phyloP scores from a whole-genome alignment of 441 rosid species.

The Eruca vesicaria region DNA sequence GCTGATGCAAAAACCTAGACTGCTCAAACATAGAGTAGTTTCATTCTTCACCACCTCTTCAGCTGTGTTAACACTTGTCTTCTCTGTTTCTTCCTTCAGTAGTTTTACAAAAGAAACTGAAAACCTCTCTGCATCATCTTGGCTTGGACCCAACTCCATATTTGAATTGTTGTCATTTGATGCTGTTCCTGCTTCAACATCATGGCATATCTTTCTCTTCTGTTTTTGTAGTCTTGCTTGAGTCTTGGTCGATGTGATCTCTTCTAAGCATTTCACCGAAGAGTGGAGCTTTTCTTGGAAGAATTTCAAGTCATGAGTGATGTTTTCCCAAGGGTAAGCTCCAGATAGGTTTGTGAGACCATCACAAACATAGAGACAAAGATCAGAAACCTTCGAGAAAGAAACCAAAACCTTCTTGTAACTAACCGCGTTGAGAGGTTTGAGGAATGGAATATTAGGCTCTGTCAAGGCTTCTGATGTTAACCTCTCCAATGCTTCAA shows the following conservation, averaged over 20 bases:
- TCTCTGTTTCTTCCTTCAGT: conserved; percentile 31
- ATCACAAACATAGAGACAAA: conserved; percentile 40
- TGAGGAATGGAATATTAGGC: conserved; percentile 62
- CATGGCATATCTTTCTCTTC: conserved; percentile 40
- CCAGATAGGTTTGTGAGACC: conserved; percentile 38
- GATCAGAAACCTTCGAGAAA: conserved; percentile 44
- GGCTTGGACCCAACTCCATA: conserved; percentile 29
- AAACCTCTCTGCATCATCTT: conserved; percentile 38
- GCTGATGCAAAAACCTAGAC: conserved; percentile 61
- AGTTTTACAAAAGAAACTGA: conserved; percentile 18
- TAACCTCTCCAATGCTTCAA: conserved; percentile 41
- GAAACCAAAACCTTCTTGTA: conserved; percentile 45
- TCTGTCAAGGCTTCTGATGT: conserved; percentile 58
- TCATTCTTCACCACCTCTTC: conserved; percentile 46
- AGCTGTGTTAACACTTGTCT: conserved; percentile 28
- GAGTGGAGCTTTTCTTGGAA: conserved; percentile 42
- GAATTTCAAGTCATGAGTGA: conserved; percentile 41
- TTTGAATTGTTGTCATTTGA: conserved; percentile 8
- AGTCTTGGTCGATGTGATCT: conserved; percentile 36
- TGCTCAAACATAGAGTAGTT: conserved; percentile 40
- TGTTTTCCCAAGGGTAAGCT: conserved; percentile 32
- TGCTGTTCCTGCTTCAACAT: conserved; percentile 51
- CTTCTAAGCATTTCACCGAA: conserved; percentile 46
- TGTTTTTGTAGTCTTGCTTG: conserved; percentile 33
- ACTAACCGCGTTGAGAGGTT: conserved; percentile 47